Base-by-base conservation (phyloP, 1,284 basidiomycete species). In the Wolfiporia cocos region DNA sequence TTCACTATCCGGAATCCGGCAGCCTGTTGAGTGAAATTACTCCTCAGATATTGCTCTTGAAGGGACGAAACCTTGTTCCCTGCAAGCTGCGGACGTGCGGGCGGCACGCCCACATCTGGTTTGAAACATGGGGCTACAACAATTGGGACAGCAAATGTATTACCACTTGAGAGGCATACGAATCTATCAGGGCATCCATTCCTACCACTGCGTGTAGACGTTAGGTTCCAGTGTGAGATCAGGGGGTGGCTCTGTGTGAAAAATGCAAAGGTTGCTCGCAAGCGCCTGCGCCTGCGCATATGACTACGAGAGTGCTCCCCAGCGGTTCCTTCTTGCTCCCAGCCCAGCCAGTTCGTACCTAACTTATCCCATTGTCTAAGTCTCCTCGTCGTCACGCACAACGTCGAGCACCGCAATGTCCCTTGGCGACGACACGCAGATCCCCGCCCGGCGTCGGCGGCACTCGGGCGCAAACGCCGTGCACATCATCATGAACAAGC, bases 371-470 rank as follows among this genome's bases (percentile, higher is more conserved):
- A n/a, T n/a, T n/a, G n/a, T n/a, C n/a, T n/a, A n/a, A n/a, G n/a
- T n/a, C n/a, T n/a, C n/a, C n/a, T n/a, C n/a, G n/a, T n/a, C n/a
- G n/a, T n/a, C n/a, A n/a, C n/a, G n/a, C n/a, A n/a, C n/a, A n/a
- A n/a, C n/a, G n/a, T n/a, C n/a, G n/a, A n/a, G n/a, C n/a, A 35
- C 46, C 22, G 42, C 47, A 28, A 51, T 52, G 50, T 43, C 53
- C 18, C 20, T 43, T 38, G 35, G 56, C 24, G 22, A 47, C 35
- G 46, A 38, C 29, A 28, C 26, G 9, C 26, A 7, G 9, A 37
- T 39, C 48, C 30, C 51, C 20, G 35, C 58, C 19, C 62, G 59
- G 37, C 55, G 56, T 42, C 61, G 64, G 43, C 61, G 64, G 19
- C 62, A 64, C 45, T 65, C 63, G 7, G 59, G 61, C 32, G 49